Evolutionary conservation across 345 rosid genomes (phyloP), one percentile per base, ranked within the genome.

Genomic region (Gossypium longicalyx): DNA sequence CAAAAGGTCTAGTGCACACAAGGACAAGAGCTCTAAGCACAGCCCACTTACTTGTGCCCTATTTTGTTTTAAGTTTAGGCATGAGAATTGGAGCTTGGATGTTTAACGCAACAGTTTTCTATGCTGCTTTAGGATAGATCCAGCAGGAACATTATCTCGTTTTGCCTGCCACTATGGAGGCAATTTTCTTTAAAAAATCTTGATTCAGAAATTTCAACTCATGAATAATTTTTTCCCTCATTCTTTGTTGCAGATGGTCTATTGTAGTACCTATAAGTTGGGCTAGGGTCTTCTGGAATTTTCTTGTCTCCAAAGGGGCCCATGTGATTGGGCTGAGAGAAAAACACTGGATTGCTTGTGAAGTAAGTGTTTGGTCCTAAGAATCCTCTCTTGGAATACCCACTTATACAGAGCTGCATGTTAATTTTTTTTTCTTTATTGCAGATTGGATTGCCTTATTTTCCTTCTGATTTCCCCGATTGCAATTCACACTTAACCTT

Each of bases 401-500:
- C 34, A 34, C n/a, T 73, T 75, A 54, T 72, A 57, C 52, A 41
- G 66, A 16, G 16, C 59, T 70, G 63, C 6, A 3, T 73, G 71
- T 61, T 64, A 58, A 78, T 74, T 12, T 56, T 53, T 48, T 15
- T 70, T 22, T 8, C 38, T 63, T 57, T 52, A 34, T 75, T 65
- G 83, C 91, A 94, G 98, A 85, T 77, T 71, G 90, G 85, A 41
- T 56, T 89, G 67, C 98, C 98, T 11, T 79, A 72, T 74, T 94
- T 92, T 80, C 98, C 98, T 79, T 86, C 82, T 54, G 96, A 94
- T 85, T 94, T 87, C 79, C 98, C 96, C 17, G 97, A 89, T 78
- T 89, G 94, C 82, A 79, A 76, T 74, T 89, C 97, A 1, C 91
- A 91, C 67, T 70, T 75, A 25, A 87, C 90, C 66, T 83, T 80